Conservation (phyloP, 2,329 filamentous ascomycete genomes). For the Aureobasidium sp. region DNA sequence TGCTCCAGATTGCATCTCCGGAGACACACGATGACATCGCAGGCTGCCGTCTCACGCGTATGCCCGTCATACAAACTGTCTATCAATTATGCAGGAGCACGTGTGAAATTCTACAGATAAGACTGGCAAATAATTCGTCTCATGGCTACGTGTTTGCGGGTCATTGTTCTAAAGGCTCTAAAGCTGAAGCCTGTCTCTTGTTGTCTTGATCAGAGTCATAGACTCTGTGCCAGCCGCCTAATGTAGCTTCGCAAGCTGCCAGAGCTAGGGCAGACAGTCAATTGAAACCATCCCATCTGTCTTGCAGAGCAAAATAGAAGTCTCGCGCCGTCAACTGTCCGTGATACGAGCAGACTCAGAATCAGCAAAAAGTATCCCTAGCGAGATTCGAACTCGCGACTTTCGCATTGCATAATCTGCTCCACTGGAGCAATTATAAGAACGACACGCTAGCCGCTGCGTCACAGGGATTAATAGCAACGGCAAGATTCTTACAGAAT, state of each 20-base stretch:
- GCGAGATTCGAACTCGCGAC: conserved; percentile 16
- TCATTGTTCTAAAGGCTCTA: too few relatives aligned
- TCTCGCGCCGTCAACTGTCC: not conserved
- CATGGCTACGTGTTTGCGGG: not conserved
- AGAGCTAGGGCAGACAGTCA: not conserved
- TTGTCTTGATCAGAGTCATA: not conserved
- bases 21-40: conserved; percentile 3
- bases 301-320: not conserved
- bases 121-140: not conserved
- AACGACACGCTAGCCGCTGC: conserved; percentile 40
- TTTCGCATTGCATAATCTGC: conserved; percentile 15
- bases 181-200: not conserved
- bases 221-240: not conserved
- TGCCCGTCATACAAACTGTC: not conserved
- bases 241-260: not conserved
- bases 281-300: not conserved
- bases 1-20: not conserved
- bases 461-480: conserved; percentile 12
- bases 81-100: not conserved
- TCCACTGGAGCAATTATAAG: conserved; percentile 29
- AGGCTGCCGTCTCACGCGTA: conserved; percentile 5
- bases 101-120: not conserved
- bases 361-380: conserved; percentile 8
- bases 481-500: not conserved
- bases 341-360: not conserved